phyloP scores from a whole-genome alignment of 257 asterid species.

The Coffea canephora region DNA sequence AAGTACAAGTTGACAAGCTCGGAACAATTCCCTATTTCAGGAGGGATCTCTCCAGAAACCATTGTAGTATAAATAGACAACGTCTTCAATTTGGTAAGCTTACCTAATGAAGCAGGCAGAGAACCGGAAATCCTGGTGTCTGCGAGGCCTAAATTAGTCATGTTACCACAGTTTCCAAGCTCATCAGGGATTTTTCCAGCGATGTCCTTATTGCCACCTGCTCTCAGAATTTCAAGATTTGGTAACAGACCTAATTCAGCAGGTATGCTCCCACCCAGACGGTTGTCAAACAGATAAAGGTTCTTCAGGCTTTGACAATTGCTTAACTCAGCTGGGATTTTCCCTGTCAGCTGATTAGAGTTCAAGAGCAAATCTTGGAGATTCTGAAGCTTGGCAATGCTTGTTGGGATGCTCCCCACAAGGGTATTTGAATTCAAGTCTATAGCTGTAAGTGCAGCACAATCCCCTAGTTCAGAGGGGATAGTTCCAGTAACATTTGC shows the following conservation, averaged over 20 bases:
- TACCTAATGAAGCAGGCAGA: conserved; percentile 42
- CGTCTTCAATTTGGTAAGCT: conserved; percentile 37
- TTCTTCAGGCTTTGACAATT: conserved; percentile 28
- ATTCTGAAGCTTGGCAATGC: conserved; percentile 34
- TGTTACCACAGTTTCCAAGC: conserved; percentile 38
- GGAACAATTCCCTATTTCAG: conserved; percentile 41
- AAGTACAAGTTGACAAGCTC: conserved; percentile 46
- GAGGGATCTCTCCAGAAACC: conserved; percentile 48
- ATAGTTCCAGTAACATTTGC: conserved; percentile 44
- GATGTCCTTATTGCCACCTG: conserved; percentile 43
- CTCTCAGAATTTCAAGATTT: conserved; percentile 37
- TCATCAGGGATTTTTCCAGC: conserved; percentile 39
- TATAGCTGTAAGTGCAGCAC: conserved; percentile 28
- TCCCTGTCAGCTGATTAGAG: conserved; percentile 44
- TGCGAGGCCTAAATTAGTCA: conserved; percentile 42
- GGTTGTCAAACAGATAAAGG: conserved; percentile 37
- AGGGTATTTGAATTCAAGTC: conserved; percentile 40
- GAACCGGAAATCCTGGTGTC: conserved; percentile 41
- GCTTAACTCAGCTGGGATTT: conserved; percentile 38
- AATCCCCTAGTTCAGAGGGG: conserved; percentile 35
- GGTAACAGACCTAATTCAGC: conserved; percentile 30
- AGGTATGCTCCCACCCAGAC: conserved; percentile 34
- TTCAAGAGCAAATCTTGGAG: conserved; percentile 38
- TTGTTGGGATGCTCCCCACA: conserved; percentile 33
- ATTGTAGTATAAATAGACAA: conserved; percentile 42